Base-by-base conservation (phyloP, 768 basidiomycete genomes). In the Amanita molliuscula region DNA sequence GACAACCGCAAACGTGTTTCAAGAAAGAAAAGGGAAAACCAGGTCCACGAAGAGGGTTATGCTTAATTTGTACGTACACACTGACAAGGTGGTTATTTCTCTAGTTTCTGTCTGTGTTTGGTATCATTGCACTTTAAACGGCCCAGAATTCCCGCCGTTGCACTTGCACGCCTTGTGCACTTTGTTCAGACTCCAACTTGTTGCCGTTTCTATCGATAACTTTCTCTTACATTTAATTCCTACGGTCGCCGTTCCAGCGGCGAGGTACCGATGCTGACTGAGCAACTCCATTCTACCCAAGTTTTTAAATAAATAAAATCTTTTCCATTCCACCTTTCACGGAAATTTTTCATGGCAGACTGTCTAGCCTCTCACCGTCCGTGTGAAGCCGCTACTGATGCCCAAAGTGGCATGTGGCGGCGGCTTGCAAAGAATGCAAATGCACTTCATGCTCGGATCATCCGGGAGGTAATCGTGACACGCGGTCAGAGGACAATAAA, bases 51-150 rank as follows among this genome's bases (percentile, higher is more conserved):
- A 38, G 16, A 48, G 48, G 29, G 16, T 48, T 48, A 48, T 41
- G 28, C 48, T 48, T 26, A 31, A 41, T 48, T 48, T 48, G 48
- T 48, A 48, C 48, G 48, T 48, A 48, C 48, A 48, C 23, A 25
- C 26, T 25, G 40, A 48, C 37, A 48, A 42, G 48, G 48, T 48
- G 48, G 15, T 41, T 41, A 37, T 47, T 38, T 38, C 47, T 37
- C 16, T 26, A 18, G 35, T 47, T 37, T 47, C 35, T 36, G 16
- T 43, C 42, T 44, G 49, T 15, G 29, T 50, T 50, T 50, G 49
- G 49, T 50, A 50, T 43, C 21, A 50, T 50, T 50, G 41, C 41
- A 50, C 49, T 50, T 40, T 50, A 50, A 48, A 48, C 28, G 41
- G 10, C 37, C 28, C 48, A 31, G n/a, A 31, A 13, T 31, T 48